Conservation (phyloP, 1,284 basidiomycete genomes). For the Microbotryum intermedium region DNA sequence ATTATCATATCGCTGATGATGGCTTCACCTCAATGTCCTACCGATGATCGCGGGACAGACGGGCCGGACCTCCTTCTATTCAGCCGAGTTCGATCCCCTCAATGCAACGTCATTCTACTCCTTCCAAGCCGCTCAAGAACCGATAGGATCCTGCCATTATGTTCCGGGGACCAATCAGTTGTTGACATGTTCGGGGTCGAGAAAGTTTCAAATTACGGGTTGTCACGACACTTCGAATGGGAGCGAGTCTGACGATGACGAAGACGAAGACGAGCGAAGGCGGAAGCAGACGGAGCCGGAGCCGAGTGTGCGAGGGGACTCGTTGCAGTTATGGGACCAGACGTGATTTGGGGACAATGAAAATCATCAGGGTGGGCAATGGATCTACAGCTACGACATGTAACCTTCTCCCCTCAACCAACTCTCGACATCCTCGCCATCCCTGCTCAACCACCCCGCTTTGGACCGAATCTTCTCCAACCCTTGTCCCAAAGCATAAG, state of each 20-base stretch:
- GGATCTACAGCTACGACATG: background rate
- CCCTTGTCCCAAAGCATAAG: conserved; percentile 38
- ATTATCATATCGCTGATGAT: conserved; percentile 1
- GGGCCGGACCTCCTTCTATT: conserved; percentile 32
- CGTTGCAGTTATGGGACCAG: background rate
- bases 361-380: background rate
- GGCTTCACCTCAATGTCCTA: background rate
- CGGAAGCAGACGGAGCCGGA: background rate
- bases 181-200: conserved; percentile 11
- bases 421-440: conserved; percentile 49
- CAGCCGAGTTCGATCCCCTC: conserved; percentile 27
- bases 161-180: background rate
- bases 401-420: conserved; percentile 51
- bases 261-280: background rate
- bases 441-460: conserved; percentile 48
- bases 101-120: conserved; percentile 12
- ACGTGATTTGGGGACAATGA: background rate
- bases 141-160: conserved; percentile 3
- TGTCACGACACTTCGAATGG: background rate
- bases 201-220: background rate
- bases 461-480: conserved; percentile 48
- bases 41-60: conserved; percentile 17
- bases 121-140: conserved; percentile 10
- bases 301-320: background rate
- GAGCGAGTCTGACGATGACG: background rate